phyloP scores from a whole-genome alignment of 805 yeast species.

The Naumovozyma castellii region DNA sequence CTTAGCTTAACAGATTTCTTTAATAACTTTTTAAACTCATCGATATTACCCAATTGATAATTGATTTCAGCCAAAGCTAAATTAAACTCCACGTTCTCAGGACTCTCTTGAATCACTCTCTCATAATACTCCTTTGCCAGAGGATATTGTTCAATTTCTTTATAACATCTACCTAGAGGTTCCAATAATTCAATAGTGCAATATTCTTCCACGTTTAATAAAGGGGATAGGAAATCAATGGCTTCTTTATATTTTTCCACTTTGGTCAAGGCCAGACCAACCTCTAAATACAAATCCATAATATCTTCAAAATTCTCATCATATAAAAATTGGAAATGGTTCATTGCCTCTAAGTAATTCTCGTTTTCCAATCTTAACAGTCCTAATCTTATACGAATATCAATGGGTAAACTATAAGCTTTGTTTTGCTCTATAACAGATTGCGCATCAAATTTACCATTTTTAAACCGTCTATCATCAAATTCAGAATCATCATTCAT shows the following conservation, averaged over 20 bases:
- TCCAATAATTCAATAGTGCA: conserved; percentile 37
- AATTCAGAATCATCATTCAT: conserved; percentile 67
- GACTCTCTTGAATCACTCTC: conserved; percentile 46
- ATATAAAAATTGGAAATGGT: conserved; percentile 54
- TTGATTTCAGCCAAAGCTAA: conserved; percentile 75
- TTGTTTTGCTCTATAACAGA: conserved; percentile 31
- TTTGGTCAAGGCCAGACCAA: conserved; percentile 64
- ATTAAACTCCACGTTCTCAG: conserved; percentile 61
- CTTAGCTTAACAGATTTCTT: conserved; percentile 43
- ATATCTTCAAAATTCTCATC: conserved; percentile 51
- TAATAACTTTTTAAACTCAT: conserved; percentile 45
- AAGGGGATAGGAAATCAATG: conserved; percentile 48
- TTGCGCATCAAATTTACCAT: conserved; percentile 35
- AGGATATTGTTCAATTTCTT: conserved; percentile 59
- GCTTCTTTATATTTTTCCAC: conserved; percentile 72
- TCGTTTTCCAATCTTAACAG: conserved; percentile 57
- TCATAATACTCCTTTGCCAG: conserved; percentile 54
- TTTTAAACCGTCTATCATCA: conserved; percentile 56
- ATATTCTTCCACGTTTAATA: conserved; percentile 46
- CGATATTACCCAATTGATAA: conserved; percentile 53
- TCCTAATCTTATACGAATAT: conserved; percentile 77
- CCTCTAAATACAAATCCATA: conserved; percentile 64
- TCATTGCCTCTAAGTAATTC: conserved; percentile 58
- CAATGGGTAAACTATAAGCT: conserved; percentile 60
- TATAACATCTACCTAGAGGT: conserved; percentile 67